Evolutionary conservation across 1,284 basidiomycete species (phyloP).

Genomic region (Cutaneotrichosporon cutaneum): DNA sequence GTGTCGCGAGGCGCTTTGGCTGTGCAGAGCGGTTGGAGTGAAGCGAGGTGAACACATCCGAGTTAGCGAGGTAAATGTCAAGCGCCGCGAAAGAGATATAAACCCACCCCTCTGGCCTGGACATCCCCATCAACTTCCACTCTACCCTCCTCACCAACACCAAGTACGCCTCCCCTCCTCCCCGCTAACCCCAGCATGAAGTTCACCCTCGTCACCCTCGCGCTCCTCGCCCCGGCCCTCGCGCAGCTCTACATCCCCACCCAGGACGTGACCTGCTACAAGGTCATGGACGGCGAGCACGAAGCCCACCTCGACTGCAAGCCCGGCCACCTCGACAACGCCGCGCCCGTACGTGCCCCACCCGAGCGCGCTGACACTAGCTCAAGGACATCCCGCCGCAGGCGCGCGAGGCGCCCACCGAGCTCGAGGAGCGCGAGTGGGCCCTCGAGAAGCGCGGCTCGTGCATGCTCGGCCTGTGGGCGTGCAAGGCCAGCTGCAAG

Average conservation of each 20-base stretch:
- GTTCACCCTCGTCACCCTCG: background rate
- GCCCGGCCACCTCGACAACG: background rate
- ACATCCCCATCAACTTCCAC: background rate
- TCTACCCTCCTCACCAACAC: background rate
- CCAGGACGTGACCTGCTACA: background rate
- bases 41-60: too few relatives aligned
- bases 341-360: background rate
- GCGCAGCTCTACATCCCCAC: background rate
- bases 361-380: background rate
- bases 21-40: too few relatives aligned
- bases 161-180: background rate
- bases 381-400: background rate
- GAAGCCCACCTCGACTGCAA: background rate
- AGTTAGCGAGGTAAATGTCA: too few relatives aligned
- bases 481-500: background rate
- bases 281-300: slow-evolving; percentile 2
- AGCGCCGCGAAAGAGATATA: background rate
- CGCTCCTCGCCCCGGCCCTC: background rate
- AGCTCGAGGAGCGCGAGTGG: background rate
- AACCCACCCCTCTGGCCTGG: background rate
- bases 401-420: background rate
- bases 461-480: background rate
- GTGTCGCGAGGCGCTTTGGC: too few relatives aligned
- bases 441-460: background rate
- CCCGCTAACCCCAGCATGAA: background rate